Percentiles rank a stretch among this genome's conserved stretches.
Conservation (phyloP, 371 early-diverging fungal species). For the Mortierella sp. region DNA sequence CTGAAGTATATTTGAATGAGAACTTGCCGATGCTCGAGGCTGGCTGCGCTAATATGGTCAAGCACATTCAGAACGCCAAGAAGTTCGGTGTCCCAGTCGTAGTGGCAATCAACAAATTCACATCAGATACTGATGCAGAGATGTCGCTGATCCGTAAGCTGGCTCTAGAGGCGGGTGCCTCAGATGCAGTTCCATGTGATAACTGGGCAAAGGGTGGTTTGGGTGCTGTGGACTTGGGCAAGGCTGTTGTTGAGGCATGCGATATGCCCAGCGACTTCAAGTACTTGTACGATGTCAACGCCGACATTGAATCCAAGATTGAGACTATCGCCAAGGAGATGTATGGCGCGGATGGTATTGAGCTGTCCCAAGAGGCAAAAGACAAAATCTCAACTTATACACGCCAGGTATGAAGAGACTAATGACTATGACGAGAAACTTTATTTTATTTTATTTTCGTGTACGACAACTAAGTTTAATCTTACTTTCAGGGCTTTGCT, state of each 20-base stretch:
- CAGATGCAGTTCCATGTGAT: constrained; percentile 85
- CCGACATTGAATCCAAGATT: constrained; percentile 90
- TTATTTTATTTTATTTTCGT: not conserved
- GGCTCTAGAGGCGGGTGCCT: constrained; percentile 89
- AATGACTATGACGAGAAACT: not conserved
- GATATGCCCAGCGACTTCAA: constrained; percentile 73
- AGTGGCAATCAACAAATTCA: constrained; percentile 94
- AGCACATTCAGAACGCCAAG: constrained; percentile 92
- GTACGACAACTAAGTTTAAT: too few relatives aligned
- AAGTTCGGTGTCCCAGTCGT: constrained; percentile 93
- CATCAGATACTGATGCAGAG: constrained; percentile 91
- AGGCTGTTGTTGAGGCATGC: constrained; percentile 88
- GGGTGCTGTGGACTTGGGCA: constrained; percentile 91
- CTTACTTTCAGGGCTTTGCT: constrained; percentile 84
- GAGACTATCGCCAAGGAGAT: constrained; percentile 90
- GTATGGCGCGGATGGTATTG: constrained; percentile 94
- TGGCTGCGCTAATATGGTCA: constrained; percentile 88
- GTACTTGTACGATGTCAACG: constrained; percentile 85
- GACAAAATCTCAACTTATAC: constrained; percentile 88
- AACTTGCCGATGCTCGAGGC: constrained; percentile 84
- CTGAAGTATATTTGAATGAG: constrained; percentile 89
- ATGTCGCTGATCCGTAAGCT: constrained; percentile 79
- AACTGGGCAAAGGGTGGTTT: constrained; percentile 96
- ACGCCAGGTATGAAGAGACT: constrained; percentile 62
- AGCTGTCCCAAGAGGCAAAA: constrained; percentile 83